A percentile compares a stretch with the other conserved stretches of the same genome.
phyloP scores from a whole-genome alignment of 2,329 filamentous ascomycete genomes.

The Alternaria postmessia region DNA sequence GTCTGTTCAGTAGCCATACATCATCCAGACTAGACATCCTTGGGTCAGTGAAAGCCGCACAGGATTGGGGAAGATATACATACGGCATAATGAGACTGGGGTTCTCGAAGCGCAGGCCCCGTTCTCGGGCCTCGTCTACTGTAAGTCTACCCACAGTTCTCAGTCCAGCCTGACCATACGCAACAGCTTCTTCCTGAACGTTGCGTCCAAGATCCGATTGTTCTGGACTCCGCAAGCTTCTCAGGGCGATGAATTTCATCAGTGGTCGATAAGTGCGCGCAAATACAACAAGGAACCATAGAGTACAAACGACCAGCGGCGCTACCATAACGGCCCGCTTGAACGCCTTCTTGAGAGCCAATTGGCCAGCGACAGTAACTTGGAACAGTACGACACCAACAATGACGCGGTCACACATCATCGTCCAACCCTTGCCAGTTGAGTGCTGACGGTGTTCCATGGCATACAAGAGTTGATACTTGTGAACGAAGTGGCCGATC shows the following conservation, averaged over 20 bases:
- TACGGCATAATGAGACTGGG: slow-evolving; percentile 75
- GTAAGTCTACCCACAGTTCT: slow-evolving; percentile 60
- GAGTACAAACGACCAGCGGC: slow-evolving; percentile 78
- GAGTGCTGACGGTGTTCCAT: slow-evolving; percentile 98
- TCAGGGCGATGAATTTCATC: slow-evolving; percentile 89
- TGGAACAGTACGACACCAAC: slow-evolving; percentile 89
- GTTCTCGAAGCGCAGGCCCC: slow-evolving; percentile 75
- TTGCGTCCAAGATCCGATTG: slow-evolving; percentile 58
- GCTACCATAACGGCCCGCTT: slow-evolving; percentile 75
- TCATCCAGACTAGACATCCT: slow-evolving; percentile 64
- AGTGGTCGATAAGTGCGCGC: slow-evolving; percentile 82
- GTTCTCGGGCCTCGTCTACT: slow-evolving; percentile 75
- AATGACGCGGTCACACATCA: slow-evolving; percentile 92
- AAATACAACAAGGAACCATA: slow-evolving; percentile 91
- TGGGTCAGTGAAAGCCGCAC: slow-evolving; percentile 16
- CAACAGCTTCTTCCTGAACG: slow-evolving; percentile 52
- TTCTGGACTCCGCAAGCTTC: slow-evolving; percentile 76
- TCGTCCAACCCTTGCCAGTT: slow-evolving; percentile 92
- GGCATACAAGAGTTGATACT: slow-evolving; percentile 96
- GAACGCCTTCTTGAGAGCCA: slow-evolving; percentile 78
- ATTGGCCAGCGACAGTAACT: slow-evolving; percentile 85
- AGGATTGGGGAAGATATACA: slow-evolving; percentile 47
- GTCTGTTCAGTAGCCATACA: slow-evolving; percentile 67
- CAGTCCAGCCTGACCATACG: slow-evolving; percentile 16
- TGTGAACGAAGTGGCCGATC: slow-evolving; percentile 88